Conservation (phyloP, 2,329 filamentous ascomycete genomes). For the Colletotrichum simmondsii region DNA sequence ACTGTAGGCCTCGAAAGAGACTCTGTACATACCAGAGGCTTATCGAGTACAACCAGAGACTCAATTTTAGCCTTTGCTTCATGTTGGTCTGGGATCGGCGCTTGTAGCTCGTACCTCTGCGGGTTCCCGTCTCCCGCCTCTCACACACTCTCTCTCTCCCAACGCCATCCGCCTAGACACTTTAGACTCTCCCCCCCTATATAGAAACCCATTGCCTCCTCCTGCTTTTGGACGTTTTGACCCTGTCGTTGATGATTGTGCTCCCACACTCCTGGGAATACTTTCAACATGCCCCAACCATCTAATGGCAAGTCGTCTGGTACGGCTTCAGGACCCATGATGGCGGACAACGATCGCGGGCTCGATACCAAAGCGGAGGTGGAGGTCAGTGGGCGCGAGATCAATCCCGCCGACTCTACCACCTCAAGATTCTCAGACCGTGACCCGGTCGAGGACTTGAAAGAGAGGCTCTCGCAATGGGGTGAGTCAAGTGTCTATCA, state of each 20-base stretch:
- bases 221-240: constrained; percentile 14
- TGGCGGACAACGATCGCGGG: constrained; percentile 41
- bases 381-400: constrained; percentile 44
- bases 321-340: constrained; percentile 38
- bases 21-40: neutral
- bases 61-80: constrained; percentile 34
- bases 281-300: constrained; percentile 43
- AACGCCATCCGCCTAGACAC: constrained; percentile 20
- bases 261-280: constrained; percentile 34
- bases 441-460: constrained; percentile 45
- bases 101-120: constrained; percentile 26
- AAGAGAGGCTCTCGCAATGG: constrained; percentile 53
- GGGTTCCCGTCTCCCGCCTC: constrained; percentile 21
- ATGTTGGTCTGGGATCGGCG: constrained; percentile 36
- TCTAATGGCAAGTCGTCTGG: constrained; percentile 46
- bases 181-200: constrained; percentile 34
- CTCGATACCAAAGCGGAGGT: constrained; percentile 40
- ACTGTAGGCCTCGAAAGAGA: constrained; percentile 1
- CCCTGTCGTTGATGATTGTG: constrained; percentile 19
- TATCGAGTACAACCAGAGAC: constrained; percentile 20
- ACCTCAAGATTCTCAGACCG: constrained; percentile 33
- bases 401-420: constrained; percentile 36
- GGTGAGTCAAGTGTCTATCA: constrained; percentile 49
- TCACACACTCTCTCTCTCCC: neutral
- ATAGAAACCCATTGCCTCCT: constrained; percentile 35